Percentiles rank a stretch among this genome's conserved stretches.
Conservation (phyloP, 495 filamentous ascomycete species). For the Saxophila tyrrhenica region DNA sequence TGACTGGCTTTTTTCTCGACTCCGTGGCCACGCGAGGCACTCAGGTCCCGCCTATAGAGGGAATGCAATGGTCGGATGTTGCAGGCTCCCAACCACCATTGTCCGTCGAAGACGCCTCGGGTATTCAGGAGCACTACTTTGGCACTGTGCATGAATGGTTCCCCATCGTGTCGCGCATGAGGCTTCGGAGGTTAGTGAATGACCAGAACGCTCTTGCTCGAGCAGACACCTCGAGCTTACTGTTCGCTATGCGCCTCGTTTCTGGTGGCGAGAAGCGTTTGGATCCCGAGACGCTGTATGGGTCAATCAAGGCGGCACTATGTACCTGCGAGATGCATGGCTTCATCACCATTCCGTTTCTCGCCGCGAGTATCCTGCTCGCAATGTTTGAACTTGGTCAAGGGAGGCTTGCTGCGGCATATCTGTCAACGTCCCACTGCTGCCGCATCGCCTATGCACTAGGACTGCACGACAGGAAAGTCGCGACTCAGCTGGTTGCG, state of each 20-base stretch:
- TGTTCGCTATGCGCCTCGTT: not conserved
- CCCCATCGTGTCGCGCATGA: not conserved
- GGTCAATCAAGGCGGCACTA: not conserved
- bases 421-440: constrained; percentile 32
- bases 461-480: not conserved
- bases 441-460: constrained; percentile 31
- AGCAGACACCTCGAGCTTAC: not conserved
- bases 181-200: not conserved
- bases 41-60: not conserved
- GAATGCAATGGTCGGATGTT: not conserved
- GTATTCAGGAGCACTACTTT: constrained; percentile 2
- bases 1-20: not conserved
- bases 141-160: constrained; percentile 4
- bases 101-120: not conserved
- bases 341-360: constrained; percentile 4
- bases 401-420: constrained; percentile 39
- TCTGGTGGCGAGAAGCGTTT: not conserved
- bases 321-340: constrained; percentile 6
- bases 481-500: not conserved
- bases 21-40: constrained; percentile 1
- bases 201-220: not conserved
- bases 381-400: constrained; percentile 38
- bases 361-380: constrained; percentile 35
- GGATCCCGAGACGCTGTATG: not conserved
- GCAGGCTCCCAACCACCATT: not conserved